phyloP scores from a whole-genome alignment of 1,284 basidiomycete genomes.

The Ustilago vetiveriae region DNA sequence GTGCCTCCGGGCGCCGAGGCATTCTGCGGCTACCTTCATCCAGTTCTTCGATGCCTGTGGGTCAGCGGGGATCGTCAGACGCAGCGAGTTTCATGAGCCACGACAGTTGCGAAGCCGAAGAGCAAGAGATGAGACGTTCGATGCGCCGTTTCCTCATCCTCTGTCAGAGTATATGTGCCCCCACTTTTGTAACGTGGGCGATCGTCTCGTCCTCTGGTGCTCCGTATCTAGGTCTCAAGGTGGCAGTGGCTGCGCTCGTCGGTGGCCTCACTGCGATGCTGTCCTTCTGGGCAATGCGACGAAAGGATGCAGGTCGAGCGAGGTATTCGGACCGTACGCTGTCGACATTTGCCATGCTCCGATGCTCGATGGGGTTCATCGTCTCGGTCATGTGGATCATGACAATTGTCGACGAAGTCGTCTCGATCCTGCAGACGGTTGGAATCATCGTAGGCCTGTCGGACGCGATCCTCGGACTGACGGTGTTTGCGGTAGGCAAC shows the following conservation, averaged over 20 bases:
- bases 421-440: conserved; percentile 75
- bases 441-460: conserved; percentile 92
- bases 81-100: conserved; percentile 45
- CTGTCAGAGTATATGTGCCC: conserved; percentile 53
- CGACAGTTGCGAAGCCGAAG: conserved; percentile 69
- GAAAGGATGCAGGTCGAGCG: conserved; percentile 24
- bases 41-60: conserved; percentile 8
- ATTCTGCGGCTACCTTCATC: conserved; percentile 1
- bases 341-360: conserved; percentile 29
- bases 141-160: conserved; percentile 45
- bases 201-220: conserved; percentile 37
- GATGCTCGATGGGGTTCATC: conserved; percentile 58
- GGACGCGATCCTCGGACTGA: conserved; percentile 96
- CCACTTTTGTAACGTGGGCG: conserved; percentile 56
- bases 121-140: conserved; percentile 47
- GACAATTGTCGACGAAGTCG: conserved; percentile 63
- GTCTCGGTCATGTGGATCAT: conserved; percentile 65
- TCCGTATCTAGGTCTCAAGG: conserved; percentile 14
- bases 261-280: conserved; percentile 15
- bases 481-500: conserved; percentile 95
- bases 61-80: conserved; percentile 1
- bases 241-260: conserved; percentile 12
- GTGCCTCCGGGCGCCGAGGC: conserved; percentile 1
- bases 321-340: conserved; percentile 38
- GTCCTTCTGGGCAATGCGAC: conserved; percentile 27